Evolutionary conservation across 768 basidiomycete genomes (phyloP).

Genomic region (Mycena polygramma): DNA sequence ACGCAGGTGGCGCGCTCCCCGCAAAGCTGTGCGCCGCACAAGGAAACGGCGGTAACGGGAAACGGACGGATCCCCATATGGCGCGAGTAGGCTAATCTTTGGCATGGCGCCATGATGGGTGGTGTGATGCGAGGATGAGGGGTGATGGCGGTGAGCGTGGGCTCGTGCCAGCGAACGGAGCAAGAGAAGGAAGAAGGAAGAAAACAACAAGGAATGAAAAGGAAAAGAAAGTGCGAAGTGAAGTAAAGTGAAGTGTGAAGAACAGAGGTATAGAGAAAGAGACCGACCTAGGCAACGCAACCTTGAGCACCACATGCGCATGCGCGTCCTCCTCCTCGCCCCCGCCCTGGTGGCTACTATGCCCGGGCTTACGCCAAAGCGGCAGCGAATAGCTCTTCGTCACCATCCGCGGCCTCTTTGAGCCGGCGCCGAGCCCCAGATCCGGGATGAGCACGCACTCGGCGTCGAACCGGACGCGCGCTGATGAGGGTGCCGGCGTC

Average conservation of each 20-base stretch:
- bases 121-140: not conserved
- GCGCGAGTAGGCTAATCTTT: too few species aligned
- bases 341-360: conserved; percentile 35
- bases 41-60: too few species aligned
- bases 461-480: conserved; percentile 75
- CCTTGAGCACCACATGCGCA: conserved; percentile 59
- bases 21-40: too few species aligned
- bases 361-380: conserved; percentile 61
- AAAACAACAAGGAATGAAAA: not conserved
- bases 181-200: too few species aligned
- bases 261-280: conserved; percentile 21
- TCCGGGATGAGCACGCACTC: conserved; percentile 85
- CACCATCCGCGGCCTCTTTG: conserved; percentile 64
- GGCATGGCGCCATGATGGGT: too few species aligned
- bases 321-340: conserved; percentile 46
- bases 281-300: conserved; percentile 74
- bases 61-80: too few species aligned
- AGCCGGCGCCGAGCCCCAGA: conserved; percentile 41
- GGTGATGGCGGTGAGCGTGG: too few species aligned
- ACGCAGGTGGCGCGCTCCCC: too few species aligned
- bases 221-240: not conserved
- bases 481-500: not conserved
- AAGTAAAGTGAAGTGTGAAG: not conserved
- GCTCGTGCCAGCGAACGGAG: too few species aligned
- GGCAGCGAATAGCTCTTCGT: conserved; percentile 79